A percentile compares a stretch with the other conserved stretches of the same genome.
These are phyloP conservation scores for Piper betle DNA, from an alignment of 164 flowering plant species.

Conservation along the genomic window DNA sequence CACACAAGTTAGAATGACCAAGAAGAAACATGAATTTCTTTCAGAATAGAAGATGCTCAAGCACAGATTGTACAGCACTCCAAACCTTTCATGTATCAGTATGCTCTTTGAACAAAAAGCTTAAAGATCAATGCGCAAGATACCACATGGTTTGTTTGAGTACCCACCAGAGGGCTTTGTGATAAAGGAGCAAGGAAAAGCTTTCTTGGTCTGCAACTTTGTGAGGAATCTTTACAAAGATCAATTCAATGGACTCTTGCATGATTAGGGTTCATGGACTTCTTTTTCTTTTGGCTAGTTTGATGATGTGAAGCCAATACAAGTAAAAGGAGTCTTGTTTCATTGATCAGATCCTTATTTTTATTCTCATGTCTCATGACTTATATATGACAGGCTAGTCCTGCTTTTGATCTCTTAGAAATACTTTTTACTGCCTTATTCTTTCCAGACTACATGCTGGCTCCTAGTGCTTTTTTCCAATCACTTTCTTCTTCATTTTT, in stretches of 20 bases:
- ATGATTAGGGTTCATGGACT: slow-evolving; percentile 9
- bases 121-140: background rate
- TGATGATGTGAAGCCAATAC: slow-evolving; percentile 4
- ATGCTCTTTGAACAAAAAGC: background rate
- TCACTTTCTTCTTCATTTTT: slow-evolving; percentile 13
- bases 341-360: slow-evolving; percentile 10
- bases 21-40: slow-evolving; percentile 1
- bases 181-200: slow-evolving; percentile 5
- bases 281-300: slow-evolving; percentile 1
- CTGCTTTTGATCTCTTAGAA: background rate
- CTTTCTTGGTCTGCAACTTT: background rate
- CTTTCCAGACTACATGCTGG: slow-evolving; percentile 7
- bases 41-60: background rate
- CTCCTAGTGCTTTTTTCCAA: slow-evolving; percentile 9
- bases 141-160: slow-evolving; percentile 8
- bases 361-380: slow-evolving; percentile 3
- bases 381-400: slow-evolving; percentile 1
- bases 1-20: slow-evolving; percentile 1
- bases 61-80: background rate
- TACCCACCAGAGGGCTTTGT: background rate
- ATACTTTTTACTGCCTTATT: slow-evolving; percentile 10
- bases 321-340: background rate
- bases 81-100: no score
- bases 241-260: slow-evolving; percentile 6
- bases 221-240: slow-evolving; percentile 3